phyloP scores from a whole-genome alignment of 768 basidiomycete genomes.

The Kwoniella dendrophila region DNA sequence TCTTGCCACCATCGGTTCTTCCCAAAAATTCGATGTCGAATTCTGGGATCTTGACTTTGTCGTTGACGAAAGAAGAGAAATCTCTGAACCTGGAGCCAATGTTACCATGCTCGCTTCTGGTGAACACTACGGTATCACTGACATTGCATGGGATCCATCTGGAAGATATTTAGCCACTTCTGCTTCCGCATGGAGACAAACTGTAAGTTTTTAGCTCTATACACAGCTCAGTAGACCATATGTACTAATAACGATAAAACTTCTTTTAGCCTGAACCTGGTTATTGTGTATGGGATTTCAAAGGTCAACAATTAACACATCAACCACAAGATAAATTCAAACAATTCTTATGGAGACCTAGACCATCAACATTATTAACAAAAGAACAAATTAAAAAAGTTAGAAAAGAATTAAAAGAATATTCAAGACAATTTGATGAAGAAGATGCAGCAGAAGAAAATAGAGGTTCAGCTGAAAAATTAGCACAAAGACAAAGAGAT shows the following conservation, averaged over 20 bases:
- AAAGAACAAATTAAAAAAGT: conserved; percentile 86
- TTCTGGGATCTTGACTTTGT: conserved; percentile 99
- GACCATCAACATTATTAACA: conserved; percentile 81
- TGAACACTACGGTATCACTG: conserved; percentile 96
- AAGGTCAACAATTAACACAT: conserved; percentile 82
- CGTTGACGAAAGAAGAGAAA: conserved; percentile 58
- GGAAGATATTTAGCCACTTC: conserved; percentile 90
- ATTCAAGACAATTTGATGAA: conserved; percentile 88
- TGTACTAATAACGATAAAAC: background rate
- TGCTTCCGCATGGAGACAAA: conserved; percentile 92
- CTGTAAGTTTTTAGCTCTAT: conserved; percentile 62
- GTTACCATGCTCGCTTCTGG: conserved; percentile 82
- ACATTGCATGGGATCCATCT: conserved; percentile 97
- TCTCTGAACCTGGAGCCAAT: conserved; percentile 79
- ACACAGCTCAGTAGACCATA: background rate
- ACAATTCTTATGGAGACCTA: conserved; percentile 97
- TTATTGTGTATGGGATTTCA: conserved; percentile 96
- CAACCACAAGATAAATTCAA: conserved; percentile 93
- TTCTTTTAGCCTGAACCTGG: conserved; percentile 83
- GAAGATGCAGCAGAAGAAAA: conserved; percentile 95
- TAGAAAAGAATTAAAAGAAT: conserved; percentile 86
- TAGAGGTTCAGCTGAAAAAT: conserved; percentile 88
- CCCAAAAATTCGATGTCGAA: conserved; percentile 93
- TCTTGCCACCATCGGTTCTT: conserved; percentile 91
- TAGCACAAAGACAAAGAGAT: conserved; percentile 83